Evolutionary conservation across 2,329 filamentous ascomycete species (phyloP).

Genomic region (Phialophora tarda): DNA sequence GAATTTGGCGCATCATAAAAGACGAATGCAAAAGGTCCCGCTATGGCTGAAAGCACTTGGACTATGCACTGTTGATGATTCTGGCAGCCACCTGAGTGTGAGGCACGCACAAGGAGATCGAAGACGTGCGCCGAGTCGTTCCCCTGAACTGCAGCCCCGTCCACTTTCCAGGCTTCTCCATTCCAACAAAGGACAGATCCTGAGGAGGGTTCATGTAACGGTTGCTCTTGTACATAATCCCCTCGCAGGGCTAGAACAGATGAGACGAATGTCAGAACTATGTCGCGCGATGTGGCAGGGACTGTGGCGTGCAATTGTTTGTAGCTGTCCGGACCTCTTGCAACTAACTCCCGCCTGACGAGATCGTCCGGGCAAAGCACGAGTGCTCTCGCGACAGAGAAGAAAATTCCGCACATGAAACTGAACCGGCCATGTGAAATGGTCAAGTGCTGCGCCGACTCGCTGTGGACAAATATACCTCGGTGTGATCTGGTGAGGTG

Average conservation of each 20-base stretch:
- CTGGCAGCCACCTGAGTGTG: slow-evolving; percentile 32
- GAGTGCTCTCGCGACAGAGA: slow-evolving; percentile 51
- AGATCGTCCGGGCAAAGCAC: slow-evolving; percentile 57
- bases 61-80: slow-evolving; percentile 45
- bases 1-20: slow-evolving; percentile 71
- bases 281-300: slow-evolving; percentile 10
- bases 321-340: slow-evolving; percentile 53
- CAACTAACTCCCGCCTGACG: slow-evolving; percentile 45
- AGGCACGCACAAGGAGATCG: slow-evolving; percentile 59
- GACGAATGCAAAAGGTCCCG: slow-evolving; percentile 88
- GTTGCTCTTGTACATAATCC: slow-evolving; percentile 71
- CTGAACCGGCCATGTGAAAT: neutral
- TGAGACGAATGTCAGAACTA: slow-evolving; percentile 70
- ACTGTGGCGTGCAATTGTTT: slow-evolving; percentile 42
- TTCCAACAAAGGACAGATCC: slow-evolving; percentile 90
- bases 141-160: slow-evolving; percentile 61
- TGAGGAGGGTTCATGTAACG: slow-evolving; percentile 64
- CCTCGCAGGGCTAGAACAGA: slow-evolving; percentile 93
- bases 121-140: slow-evolving; percentile 82
- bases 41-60: slow-evolving; percentile 65
- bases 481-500: neutral
- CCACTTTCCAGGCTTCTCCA: slow-evolving; percentile 87
- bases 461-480: neutral
- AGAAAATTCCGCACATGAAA: slow-evolving; percentile 65
- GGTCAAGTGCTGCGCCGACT: neutral